These are phyloP conservation scores for Globisporangium abappressorium DNA, from an alignment of 352 stramenopile genomes.

Conservation along the genomic window DNA sequence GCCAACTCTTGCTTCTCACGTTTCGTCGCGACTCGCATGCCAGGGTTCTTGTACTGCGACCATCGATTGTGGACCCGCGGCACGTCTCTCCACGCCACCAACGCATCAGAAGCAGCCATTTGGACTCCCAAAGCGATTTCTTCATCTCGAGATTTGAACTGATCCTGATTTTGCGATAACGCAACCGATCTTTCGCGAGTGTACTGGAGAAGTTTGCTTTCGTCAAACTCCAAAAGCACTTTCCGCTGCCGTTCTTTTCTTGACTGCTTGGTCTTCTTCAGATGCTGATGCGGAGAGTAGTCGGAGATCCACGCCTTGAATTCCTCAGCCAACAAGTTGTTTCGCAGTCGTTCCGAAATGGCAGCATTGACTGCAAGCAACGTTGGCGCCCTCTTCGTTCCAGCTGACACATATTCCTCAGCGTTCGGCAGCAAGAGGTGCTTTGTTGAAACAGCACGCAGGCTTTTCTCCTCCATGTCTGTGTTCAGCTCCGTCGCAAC, in stretches of 20 bases:
- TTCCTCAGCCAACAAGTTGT: conserved; percentile 32
- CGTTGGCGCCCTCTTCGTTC: conserved; percentile 12
- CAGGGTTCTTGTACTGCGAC: conserved; percentile 22
- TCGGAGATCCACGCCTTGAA: conserved; percentile 45
- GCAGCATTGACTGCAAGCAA: conserved; percentile 37
- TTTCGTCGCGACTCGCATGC: conserved; percentile 22
- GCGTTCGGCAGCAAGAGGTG: conserved; percentile 36
- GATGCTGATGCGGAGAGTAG: conserved; percentile 36
- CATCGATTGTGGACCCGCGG: conserved; percentile 25
- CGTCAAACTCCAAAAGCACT: conserved; percentile 44
- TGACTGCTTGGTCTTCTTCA: conserved; percentile 29
- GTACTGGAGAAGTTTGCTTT: conserved; percentile 27
- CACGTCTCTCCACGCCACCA: conserved; percentile 43
- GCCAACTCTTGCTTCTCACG: conserved; percentile 34
- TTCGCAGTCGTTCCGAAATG: conserved; percentile 34
- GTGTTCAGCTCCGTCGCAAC: conserved; percentile 46
- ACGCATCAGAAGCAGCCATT: conserved; percentile 42
- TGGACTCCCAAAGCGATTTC: conserved; percentile 52
- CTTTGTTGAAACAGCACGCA: conserved; percentile 23
- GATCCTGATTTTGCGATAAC: conserved; percentile 8
- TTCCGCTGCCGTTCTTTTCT: conserved; percentile 38
- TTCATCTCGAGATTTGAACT: conserved; percentile 21
- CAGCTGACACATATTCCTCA: conserved; percentile 28
- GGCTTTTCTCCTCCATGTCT: conserved; percentile 23
- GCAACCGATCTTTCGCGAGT: conserved; percentile 18